Percentiles rank a stretch among this genome's conserved stretches.
Conservation (phyloP, 371 early-diverging fungal species). For the Sporodiniella umbellata region DNA sequence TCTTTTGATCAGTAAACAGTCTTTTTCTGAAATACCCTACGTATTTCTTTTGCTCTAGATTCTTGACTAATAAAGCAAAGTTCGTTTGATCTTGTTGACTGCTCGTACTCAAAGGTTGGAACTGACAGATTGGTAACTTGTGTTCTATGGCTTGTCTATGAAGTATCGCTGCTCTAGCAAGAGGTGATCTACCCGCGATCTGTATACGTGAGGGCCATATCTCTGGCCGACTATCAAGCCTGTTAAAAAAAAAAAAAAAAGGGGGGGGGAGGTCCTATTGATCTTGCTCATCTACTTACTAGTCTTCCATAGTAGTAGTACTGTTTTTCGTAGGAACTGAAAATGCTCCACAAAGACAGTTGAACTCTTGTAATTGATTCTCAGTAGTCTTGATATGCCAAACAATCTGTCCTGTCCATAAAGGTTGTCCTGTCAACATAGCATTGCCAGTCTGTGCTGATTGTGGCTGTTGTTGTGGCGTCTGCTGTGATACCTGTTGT, state of each 20-base stretch:
- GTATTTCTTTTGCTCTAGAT: constrained; percentile 51
- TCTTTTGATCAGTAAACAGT: neutral
- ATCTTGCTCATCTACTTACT: constrained; percentile 42
- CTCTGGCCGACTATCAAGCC: constrained; percentile 22
- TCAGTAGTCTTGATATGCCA: constrained; percentile 50
- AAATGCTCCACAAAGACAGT: constrained; percentile 49
- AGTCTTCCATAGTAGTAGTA: constrained; percentile 43
- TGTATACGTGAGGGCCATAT: constrained; percentile 54
- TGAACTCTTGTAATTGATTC: constrained; percentile 39
- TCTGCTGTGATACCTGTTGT: too few species aligned
- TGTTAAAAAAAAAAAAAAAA: neutral
- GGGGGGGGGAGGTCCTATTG: too few species aligned
- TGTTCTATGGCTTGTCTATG: constrained; percentile 45
- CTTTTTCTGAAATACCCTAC: constrained; percentile 24
- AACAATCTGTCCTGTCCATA: constrained; percentile 58
- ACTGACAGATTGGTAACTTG: constrained; percentile 51
- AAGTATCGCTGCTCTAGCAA: constrained; percentile 39
- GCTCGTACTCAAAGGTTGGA: constrained; percentile 42
- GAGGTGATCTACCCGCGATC: constrained; percentile 49
- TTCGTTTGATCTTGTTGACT: constrained; percentile 48
- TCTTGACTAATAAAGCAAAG: constrained; percentile 42
- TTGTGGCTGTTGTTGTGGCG: too few species aligned
- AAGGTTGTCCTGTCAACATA: constrained; percentile 30
- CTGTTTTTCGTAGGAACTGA: constrained; percentile 38
- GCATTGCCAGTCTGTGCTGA: too few species aligned